phyloP scores from a whole-genome alignment of 73 alveolate genomes.

The Tetrahymena elliotti region DNA sequence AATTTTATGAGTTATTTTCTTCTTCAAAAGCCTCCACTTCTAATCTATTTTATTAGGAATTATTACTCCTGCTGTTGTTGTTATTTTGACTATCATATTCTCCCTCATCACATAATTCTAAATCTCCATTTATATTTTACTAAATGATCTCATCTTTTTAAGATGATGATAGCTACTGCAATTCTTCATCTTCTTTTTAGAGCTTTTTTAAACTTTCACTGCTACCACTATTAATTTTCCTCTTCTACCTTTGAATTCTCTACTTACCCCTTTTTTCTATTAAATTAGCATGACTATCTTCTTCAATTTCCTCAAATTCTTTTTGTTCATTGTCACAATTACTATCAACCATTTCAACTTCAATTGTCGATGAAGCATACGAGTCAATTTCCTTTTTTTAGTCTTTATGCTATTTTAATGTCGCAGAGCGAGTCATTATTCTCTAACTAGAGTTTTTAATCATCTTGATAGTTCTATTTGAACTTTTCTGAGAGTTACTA shows the following conservation, averaged over 20 bases:
- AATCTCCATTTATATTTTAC: background rate
- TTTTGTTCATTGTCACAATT: background rate
- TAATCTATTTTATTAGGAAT: no score
- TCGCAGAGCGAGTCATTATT: background rate
- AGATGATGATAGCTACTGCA: background rate
- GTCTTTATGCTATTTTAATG: background rate
- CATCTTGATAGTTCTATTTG: background rate
- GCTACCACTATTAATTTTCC: background rate
- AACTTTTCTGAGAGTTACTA: background rate
- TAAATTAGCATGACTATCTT: background rate
- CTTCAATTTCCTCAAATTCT: background rate
- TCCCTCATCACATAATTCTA: background rate
- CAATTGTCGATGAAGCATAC: background rate
- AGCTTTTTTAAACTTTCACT: background rate
- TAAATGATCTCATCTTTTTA: background rate
- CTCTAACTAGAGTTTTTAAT: background rate
- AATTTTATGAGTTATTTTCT: background rate
- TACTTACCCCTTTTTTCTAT: background rate
- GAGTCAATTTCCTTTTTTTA: background rate
- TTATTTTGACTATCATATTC: background rate
- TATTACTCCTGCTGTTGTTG: no score
- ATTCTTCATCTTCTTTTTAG: background rate
- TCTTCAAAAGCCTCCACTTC: no score
- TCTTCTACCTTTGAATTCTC: background rate
- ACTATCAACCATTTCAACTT: background rate